These are phyloP conservation scores for Neurospora terricola DNA, from an alignment of 495 filamentous ascomycete genomes.

Conservation along the genomic window DNA sequence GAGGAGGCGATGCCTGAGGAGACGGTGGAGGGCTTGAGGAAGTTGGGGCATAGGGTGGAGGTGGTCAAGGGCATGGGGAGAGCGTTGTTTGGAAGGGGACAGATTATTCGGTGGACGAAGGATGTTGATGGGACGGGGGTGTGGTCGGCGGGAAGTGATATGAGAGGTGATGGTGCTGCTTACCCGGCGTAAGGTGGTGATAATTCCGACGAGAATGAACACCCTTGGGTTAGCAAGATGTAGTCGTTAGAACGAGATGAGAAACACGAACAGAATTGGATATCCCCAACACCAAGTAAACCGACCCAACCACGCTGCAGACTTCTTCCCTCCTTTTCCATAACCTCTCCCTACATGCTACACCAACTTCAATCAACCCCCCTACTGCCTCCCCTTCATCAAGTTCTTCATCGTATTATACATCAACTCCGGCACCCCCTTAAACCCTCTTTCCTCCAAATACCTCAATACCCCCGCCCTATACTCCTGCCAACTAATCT, in stretches of 20 bases:
- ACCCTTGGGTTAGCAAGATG: neutral
- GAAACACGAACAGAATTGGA: neutral
- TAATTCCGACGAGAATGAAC: neutral
- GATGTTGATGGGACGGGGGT: slow-evolving; percentile 64
- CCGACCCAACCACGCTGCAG: neutral
- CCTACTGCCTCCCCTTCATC: slow-evolving; percentile 26
- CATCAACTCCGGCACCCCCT: slow-evolving; percentile 64
- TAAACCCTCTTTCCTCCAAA: slow-evolving; percentile 54
- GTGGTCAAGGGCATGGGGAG: slow-evolving; percentile 58
- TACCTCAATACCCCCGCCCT: slow-evolving; percentile 60
- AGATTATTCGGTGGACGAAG: slow-evolving; percentile 61
- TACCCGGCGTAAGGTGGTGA: slow-evolving; percentile 41
- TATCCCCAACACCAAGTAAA: neutral
- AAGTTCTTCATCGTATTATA: slow-evolving; percentile 75
- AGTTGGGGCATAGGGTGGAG: slow-evolving; percentile 63
- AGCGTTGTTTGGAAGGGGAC: slow-evolving; percentile 77
- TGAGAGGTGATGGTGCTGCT: slow-evolving; percentile 77
- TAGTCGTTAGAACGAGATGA: neutral
- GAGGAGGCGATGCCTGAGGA: slow-evolving; percentile 75
- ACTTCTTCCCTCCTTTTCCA: neutral
- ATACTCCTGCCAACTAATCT: slow-evolving; percentile 65
- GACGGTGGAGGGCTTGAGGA: slow-evolving; percentile 53
- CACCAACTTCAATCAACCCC: neutral
- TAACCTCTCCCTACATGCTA: neutral
- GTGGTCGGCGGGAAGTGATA: slow-evolving; percentile 81